Conservation (phyloP, 2,329 filamentous ascomycete genomes). For the Ambrosiella xylebori region DNA sequence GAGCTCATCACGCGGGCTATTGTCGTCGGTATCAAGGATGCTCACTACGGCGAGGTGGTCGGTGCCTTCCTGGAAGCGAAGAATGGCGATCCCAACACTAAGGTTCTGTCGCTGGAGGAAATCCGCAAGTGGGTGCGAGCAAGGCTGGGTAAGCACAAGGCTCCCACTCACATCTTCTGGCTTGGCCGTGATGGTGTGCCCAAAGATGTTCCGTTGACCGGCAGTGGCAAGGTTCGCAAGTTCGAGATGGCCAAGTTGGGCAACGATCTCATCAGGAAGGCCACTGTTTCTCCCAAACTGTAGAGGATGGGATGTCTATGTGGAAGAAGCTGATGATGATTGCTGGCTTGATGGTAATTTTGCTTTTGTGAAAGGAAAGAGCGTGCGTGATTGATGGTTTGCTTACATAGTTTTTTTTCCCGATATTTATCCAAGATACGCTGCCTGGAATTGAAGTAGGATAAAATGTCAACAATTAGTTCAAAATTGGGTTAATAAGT, state of each 20-base stretch:
- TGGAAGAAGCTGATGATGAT: too few relatives aligned
- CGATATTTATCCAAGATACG: too few relatives aligned
- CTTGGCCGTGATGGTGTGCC: slow-evolving; percentile 45
- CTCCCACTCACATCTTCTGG: slow-evolving; percentile 60
- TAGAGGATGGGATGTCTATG: not conserved
- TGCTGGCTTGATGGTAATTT: too few relatives aligned
- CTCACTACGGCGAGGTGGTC: slow-evolving; percentile 58
- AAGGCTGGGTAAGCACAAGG: slow-evolving; percentile 48
- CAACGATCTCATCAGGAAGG: slow-evolving; percentile 35
- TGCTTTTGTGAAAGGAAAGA: too few relatives aligned
- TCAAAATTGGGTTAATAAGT: too few relatives aligned
- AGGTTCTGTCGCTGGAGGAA: slow-evolving; percentile 32
- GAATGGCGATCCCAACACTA: slow-evolving; percentile 15
- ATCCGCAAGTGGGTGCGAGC: slow-evolving; percentile 45
- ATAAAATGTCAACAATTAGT: too few relatives aligned
- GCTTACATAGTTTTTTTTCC: too few relatives aligned
- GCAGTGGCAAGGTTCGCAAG: slow-evolving; percentile 55
- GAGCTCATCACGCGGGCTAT: slow-evolving; percentile 44
- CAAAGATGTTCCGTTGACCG: slow-evolving; percentile 43
- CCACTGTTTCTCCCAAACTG: slow-evolving; percentile 24
- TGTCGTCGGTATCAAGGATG: slow-evolving; percentile 51
- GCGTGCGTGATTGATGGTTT: too few relatives aligned
- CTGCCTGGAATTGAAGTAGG: too few relatives aligned
- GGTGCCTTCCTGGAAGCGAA: slow-evolving; percentile 40
- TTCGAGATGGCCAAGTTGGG: slow-evolving; percentile 42